These are phyloP conservation scores for Camelina neglecta DNA, from an alignment of 345 rosid genomes.

Conservation along the genomic window DNA sequence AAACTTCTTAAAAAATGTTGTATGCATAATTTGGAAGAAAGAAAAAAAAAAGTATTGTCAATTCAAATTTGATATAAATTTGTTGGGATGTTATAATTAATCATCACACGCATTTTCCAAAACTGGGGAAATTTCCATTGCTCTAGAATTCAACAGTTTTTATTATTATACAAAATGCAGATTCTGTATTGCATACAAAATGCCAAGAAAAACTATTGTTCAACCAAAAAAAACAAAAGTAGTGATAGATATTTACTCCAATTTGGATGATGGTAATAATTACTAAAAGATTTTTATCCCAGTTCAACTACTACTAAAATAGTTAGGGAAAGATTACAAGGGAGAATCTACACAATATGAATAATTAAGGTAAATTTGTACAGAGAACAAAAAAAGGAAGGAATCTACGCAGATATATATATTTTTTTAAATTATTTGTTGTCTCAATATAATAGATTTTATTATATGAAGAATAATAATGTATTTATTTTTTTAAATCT, in stretches of 20 bases:
- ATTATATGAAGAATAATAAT: not conserved
- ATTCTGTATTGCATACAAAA: constrained; percentile 22
- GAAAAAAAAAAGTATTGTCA: not conserved
- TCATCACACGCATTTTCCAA: constrained; percentile 24
- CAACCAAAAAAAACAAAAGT: not conserved
- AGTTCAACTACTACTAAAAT: not conserved
- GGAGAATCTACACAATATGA: constrained; percentile 29
- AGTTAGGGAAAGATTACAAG: not conserved
- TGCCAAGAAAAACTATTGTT: constrained; percentile 5
- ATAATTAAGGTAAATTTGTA: constrained; percentile 9
- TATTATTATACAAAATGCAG: constrained; percentile 6
- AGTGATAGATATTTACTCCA: not conserved
- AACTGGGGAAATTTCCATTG: constrained; percentile 16
- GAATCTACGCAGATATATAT: constrained; percentile 25
- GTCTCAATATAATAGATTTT: not conserved
- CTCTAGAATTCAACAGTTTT: constrained; percentile 8
- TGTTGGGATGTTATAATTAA: not conserved
- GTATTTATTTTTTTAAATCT: not conserved
- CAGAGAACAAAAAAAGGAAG: not conserved
- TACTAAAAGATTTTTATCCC: not conserved
- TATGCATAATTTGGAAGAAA: not conserved
- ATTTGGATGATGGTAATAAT: not conserved
- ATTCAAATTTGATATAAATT: not conserved
- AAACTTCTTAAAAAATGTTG: not conserved
- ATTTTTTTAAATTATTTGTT: not conserved